Percentiles rank a stretch among this genome's conserved stretches.
Conservation (phyloP, 345 rosid species). For the Aquilaria malaccensis region DNA sequence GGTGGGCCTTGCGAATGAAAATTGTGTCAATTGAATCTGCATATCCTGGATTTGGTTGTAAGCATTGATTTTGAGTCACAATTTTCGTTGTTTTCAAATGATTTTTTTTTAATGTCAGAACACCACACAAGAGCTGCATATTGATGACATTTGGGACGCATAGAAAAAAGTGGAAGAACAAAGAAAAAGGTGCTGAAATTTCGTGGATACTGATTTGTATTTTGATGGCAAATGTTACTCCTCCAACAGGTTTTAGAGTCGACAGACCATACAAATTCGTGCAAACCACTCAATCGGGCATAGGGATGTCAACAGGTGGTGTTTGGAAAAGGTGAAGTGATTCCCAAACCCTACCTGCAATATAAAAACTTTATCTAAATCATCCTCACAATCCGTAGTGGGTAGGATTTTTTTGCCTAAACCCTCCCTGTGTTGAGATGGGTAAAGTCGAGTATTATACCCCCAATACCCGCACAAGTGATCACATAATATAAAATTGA, state of each 20-base stretch:
- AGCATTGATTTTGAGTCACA: constrained; percentile 21
- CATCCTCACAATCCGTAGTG: too few relatives aligned
- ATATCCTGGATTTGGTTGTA: constrained; percentile 98
- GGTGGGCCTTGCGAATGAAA: constrained; percentile 95
- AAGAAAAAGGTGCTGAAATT: not conserved
- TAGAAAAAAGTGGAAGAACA: not conserved
- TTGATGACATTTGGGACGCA: not conserved
- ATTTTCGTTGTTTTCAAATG: not conserved
- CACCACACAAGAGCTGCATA: too few relatives aligned
- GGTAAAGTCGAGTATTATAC: too few relatives aligned
- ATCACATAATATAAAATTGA: too few relatives aligned
- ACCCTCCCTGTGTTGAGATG: too few relatives aligned
- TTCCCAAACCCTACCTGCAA: too few relatives aligned
- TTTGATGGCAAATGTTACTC: not conserved
- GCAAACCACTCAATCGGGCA: constrained; percentile 71
- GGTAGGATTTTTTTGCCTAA: too few relatives aligned
- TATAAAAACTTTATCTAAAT: too few relatives aligned
- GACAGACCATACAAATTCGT: constrained; percentile 94
- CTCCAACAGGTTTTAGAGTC: constrained; percentile 78
- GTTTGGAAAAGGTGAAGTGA: too few relatives aligned
- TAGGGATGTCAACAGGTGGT: too few relatives aligned
- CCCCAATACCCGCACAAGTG: too few relatives aligned
- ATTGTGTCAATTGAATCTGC: constrained; percentile 96
- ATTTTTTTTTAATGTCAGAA: not conserved
- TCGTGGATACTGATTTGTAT: not conserved